Conservation (phyloP, 2,329 filamentous ascomycete genomes). For the Pseudogymnoascus sp. region DNA sequence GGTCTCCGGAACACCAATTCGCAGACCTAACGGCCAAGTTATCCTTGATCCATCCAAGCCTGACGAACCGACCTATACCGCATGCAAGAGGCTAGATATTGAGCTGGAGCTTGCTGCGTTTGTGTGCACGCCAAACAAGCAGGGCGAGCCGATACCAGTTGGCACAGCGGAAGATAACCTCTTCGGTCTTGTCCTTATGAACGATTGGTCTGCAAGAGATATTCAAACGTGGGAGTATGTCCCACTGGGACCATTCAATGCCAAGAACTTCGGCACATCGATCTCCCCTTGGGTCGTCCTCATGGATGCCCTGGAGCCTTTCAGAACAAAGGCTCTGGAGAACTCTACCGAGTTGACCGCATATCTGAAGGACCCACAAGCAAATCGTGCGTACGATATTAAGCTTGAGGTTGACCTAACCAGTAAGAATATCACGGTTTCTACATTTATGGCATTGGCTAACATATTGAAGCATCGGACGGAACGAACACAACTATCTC, state of each 20-base stretch:
- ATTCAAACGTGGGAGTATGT: conserved; percentile 82
- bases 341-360: conserved; percentile 50
- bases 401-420: conserved; percentile 58
- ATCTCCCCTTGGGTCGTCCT: conserved; percentile 76
- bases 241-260: conserved; percentile 73
- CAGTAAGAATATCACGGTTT: conserved; percentile 35
- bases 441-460: background rate
- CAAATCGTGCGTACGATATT: conserved; percentile 61
- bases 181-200: conserved; percentile 76
- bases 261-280: conserved; percentile 75
- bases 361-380: conserved; percentile 56
- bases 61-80: conserved; percentile 56
- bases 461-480: conserved; percentile 29
- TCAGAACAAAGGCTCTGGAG: conserved; percentile 47
- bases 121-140: conserved; percentile 55
- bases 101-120: conserved; percentile 78
- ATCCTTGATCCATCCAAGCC: conserved; percentile 55
- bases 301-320: conserved; percentile 67
- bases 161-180: conserved; percentile 61
- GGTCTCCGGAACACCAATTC: conserved; percentile 64
- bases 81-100: conserved; percentile 64
- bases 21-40: conserved; percentile 71
- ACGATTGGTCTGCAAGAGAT: conserved; percentile 81
- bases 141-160: conserved; percentile 59
- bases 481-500: conserved; percentile 52